Evolutionary conservation across 306 rosid genomes (phyloP), one percentile per base, ranked within the genome.

Genomic region (Malus sylvestris): DNA sequence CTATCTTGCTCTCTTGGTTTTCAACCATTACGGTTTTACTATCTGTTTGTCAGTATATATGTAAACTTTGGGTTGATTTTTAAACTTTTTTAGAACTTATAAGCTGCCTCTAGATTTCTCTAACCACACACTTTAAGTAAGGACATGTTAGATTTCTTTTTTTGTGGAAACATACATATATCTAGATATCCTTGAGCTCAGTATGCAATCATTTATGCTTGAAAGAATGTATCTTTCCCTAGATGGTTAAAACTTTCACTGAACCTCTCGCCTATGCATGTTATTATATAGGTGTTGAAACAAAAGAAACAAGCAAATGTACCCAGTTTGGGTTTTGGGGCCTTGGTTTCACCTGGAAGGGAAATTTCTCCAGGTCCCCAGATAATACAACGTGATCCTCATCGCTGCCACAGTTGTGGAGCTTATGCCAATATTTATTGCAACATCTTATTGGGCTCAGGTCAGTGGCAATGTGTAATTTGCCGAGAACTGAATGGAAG

Each of bases 241-340:
- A 45, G 22, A 6, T 73, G 22, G 27, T 4, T 20, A 45, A 68
- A 63, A 22, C 46, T 80, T 52, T 45, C 20, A 32, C 52, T 44
- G 57, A 52, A 58, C 14, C 44, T 52, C 53, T 88, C 22, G 74
- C 75, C 64, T 59, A 60, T 49, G 32, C 29, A n/a, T 83, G 75
- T 76, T 81, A 35, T 72, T 33, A 52, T 79, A 66, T 80, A 96
- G 99, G 87, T 92, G 65, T 81, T 91, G 84, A 96, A 92, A 84
- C 89, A 82, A 82, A 96, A 92, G 89, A 96, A 96, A 84, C 96
- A 83, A 73, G 91, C 93, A 67, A 96, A 96, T 70, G 92, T 89
- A 40, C 99, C 97, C 46, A 92, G 98, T 91, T 83, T 96, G 89
- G 97, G 99, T 84, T 92, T 96, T 80, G 99, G 99, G 87, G 99